Evolutionary conservation across 768 basidiomycete genomes (phyloP), one percentile per base, ranked within the genome.

Genomic region (Phaffia australis): DNA sequence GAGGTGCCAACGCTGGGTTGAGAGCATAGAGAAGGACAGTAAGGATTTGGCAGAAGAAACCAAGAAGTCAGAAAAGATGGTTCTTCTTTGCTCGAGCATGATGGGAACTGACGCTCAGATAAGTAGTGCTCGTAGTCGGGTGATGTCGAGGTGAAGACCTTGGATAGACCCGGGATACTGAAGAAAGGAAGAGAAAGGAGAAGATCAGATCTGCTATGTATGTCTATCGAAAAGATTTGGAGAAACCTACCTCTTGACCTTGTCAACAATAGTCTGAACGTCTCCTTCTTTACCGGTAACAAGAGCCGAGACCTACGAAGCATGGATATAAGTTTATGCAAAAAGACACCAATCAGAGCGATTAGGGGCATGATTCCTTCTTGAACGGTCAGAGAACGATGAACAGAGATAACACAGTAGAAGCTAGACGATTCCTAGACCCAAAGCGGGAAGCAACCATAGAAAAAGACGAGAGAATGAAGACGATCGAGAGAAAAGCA

Each of bases 231-330:
- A 6, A 50, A 14, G 18, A 42, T 5, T 11, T 11, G 16, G 42
- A 46, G 23, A 3, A 18, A 73, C 78, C 68, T 77, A 88, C 93
- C 83, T 91, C 81, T 87, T 90, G 21, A 83, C 90, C 71, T 84
- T 82, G 70, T 85, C 85, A 8, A 91, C 78, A 1, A 87, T 82
- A 46, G 74, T 74, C 48, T 82, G 80, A 21, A 92, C 82, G 72
- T 87, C 82, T 14, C 64, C 64, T 59, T 74, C 73, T 7, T 71
- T 70, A 23, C 75, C 75, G 21, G 73, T 70, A 1, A 77, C 70
- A 42, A 77, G 72, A 51, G 73, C 76, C 46, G 71, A 71, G 30
- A 72, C 65, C 72, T 72, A 57, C 29, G 84, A 84, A 69, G 83
- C 79, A 27, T 80, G 80, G n/a, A 86, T 88, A n/a, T 51, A n/a